Percentiles rank a stretch among this genome's conserved stretches.
Conservation (phyloP, 768 basidiomycete species). For the Trametes meyenii region DNA sequence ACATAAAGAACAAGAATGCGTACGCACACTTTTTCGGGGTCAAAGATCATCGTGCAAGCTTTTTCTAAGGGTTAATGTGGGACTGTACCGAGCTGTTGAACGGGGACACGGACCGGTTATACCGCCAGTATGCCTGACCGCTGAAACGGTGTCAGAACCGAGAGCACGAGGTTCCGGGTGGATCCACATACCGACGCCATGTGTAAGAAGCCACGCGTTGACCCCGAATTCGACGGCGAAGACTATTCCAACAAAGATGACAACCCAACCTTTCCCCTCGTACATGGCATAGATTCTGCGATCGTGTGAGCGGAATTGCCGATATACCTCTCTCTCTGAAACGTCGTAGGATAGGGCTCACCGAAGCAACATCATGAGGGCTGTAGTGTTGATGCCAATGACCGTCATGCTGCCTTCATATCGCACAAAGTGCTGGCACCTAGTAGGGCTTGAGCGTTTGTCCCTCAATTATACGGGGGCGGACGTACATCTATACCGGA, state of each 20-base stretch:
- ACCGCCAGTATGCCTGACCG: conserved; percentile 18
- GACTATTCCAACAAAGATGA: conserved; percentile 35
- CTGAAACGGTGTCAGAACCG: conserved; percentile 8
- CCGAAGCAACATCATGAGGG: conserved; percentile 63
- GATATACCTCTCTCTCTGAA: not conserved
- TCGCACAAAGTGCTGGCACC: conserved; percentile 35
- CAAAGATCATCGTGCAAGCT: conserved; percentile 48
- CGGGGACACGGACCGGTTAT: conserved; percentile 24
- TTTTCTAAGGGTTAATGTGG: not conserved
- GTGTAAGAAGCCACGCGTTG: conserved; percentile 57
- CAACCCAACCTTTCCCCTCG: conserved; percentile 27
- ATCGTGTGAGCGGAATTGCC: not conserved
- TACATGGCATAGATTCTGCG: conserved; percentile 39
- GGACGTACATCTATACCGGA: conserved; percentile 1
- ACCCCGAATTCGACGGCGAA: conserved; percentile 48
- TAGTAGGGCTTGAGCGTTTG: not conserved
- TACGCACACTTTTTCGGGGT: conserved; percentile 9
- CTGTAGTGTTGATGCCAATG: conserved; percentile 53
- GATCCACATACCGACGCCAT: conserved; percentile 48
- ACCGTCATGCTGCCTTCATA: conserved; percentile 49
- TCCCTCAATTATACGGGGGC: not conserved
- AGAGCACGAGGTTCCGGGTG: too few species aligned
- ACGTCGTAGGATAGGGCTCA: conserved; percentile 22
- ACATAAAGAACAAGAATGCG: not conserved
- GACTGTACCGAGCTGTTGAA: not conserved